phyloP scores from a whole-genome alignment of 495 filamentous ascomycete species.

The Astrothelium subdiscretum region DNA sequence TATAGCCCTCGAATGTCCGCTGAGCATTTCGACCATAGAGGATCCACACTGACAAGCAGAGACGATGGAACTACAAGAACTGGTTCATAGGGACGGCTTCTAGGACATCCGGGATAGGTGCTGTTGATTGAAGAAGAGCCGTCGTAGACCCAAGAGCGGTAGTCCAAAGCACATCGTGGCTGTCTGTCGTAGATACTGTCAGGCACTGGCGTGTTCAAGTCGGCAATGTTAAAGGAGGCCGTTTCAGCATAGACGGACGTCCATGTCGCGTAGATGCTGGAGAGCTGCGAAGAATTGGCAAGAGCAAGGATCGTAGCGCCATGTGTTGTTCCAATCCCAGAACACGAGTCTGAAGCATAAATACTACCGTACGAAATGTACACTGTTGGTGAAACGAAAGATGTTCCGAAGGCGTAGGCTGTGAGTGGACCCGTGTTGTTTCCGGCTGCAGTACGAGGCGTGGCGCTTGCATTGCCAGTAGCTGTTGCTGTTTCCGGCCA shows the following conservation, averaged over 20 bases:
- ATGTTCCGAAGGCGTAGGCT: not conserved
- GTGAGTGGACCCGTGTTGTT: not conserved
- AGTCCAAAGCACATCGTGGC: not conserved
- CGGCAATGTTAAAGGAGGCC: not conserved
- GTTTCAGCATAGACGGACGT: not conserved
- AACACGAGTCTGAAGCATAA: constrained; percentile 1
- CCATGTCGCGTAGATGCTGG: not conserved
- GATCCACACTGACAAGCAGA: not conserved
- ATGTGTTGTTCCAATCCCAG: not conserved
- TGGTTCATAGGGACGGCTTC: not conserved
- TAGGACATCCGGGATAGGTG: not conserved
- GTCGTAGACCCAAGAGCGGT: not conserved
- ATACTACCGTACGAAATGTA: constrained; percentile 3
- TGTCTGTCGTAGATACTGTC: constrained; percentile 3
- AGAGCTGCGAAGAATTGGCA: not conserved
- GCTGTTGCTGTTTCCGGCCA: not conserved
- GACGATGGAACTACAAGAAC: not conserved
- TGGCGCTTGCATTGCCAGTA: not conserved
- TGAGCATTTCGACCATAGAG: not conserved
- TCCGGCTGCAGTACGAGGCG: not conserved
- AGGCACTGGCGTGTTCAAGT: not conserved
- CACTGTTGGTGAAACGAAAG: constrained; percentile 1
- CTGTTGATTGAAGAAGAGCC: not conserved
- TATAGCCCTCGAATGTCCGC: not conserved
- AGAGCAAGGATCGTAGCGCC: not conserved